phyloP scores from a whole-genome alignment of 148 eudicot genomes.

The Persicaria maculosa region DNA sequence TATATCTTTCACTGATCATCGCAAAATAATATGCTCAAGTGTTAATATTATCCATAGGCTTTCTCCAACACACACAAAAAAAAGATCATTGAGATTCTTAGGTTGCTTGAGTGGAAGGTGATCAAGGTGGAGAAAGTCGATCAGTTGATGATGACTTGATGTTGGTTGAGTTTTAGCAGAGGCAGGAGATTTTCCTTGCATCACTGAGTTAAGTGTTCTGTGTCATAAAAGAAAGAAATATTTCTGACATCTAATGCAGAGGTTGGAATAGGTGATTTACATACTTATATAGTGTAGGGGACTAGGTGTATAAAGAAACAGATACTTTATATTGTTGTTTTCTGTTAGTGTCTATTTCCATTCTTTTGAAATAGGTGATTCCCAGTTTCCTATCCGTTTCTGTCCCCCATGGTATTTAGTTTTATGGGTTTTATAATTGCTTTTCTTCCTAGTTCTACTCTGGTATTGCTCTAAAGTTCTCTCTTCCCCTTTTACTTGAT shows the following conservation, averaged over 20 bases:
- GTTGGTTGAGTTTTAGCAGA: background rate
- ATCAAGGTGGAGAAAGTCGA: background rate
- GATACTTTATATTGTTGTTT: background rate
- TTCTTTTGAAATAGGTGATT: too few relatives aligned
- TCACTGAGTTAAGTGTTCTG: background rate
- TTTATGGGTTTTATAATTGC: constrained; percentile 1
- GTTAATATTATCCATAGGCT: background rate
- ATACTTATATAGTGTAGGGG: background rate
- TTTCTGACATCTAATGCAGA: background rate
- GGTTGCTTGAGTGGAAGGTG: background rate
- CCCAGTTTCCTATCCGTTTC: too few relatives aligned
- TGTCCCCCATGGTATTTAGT: too few relatives aligned
- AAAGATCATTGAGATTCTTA: background rate
- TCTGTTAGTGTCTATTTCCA: too few relatives aligned
- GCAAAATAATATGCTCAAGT: background rate
- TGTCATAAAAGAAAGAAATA: background rate
- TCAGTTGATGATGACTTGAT: background rate
- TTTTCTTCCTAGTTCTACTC: background rate
- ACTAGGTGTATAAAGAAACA: background rate
- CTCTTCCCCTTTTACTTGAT: background rate
- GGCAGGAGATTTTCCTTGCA: background rate
- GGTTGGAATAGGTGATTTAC: too few relatives aligned
- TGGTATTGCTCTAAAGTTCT: background rate
- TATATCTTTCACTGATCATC: background rate
- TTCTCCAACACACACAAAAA: background rate